These are phyloP conservation scores for Cutaneotrichosporon cyanovorans DNA, from an alignment of 1,284 basidiomycete species.

Conservation along the genomic window DNA sequence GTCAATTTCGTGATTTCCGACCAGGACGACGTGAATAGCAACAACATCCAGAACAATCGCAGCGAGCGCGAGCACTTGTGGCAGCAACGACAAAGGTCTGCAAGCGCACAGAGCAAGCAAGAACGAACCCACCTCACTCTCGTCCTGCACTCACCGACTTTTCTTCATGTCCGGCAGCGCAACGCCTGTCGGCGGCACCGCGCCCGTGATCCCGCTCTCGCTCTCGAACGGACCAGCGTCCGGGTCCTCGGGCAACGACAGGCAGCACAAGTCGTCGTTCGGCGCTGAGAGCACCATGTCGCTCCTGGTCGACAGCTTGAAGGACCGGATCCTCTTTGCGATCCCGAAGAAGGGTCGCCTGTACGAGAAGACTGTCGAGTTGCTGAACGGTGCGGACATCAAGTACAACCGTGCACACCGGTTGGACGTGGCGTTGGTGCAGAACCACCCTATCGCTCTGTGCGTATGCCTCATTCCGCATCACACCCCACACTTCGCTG, in stretches of 20 bases:
- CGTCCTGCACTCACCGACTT: too few species aligned
- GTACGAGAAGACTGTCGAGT: constrained; percentile 82
- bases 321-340: constrained; percentile 78
- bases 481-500: background rate
- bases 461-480: constrained; percentile 49
- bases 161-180: too few species aligned
- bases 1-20: too few species aligned
- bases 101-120: too few species aligned
- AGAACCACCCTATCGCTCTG: constrained; percentile 91
- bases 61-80: too few species aligned
- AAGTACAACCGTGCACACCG: constrained; percentile 85
- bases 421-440: constrained; percentile 83
- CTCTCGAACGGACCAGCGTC: too few species aligned
- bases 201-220: too few species aligned
- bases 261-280: constrained; percentile 28
- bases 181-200: too few species aligned
- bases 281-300: constrained; percentile 46
- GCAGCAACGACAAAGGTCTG: too few species aligned
- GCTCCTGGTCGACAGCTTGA: constrained; percentile 52
- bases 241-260: constrained; percentile 16
- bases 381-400: constrained; percentile 88
- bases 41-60: too few species aligned
- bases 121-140: too few species aligned
- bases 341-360: constrained; percentile 97
- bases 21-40: too few species aligned